A percentile compares a stretch with the other conserved stretches of the same genome.
Evolutionary conservation across 345 rosid genomes (phyloP).

Genomic region (Melaleuca quinquenervia): DNA sequence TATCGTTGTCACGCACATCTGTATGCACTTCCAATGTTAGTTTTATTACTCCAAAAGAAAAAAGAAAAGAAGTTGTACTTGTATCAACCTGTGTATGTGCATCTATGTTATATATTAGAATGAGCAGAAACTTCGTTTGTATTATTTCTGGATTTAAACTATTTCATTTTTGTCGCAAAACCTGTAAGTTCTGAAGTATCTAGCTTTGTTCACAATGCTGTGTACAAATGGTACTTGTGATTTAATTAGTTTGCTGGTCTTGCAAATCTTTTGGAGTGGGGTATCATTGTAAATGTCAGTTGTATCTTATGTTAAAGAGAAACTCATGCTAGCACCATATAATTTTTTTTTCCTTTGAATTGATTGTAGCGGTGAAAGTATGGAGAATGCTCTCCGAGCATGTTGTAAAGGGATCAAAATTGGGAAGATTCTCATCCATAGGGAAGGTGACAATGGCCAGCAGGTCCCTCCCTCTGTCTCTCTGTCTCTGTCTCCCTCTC

Average conservation of each 20-base stretch:
- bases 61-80: neutral
- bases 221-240: neutral
- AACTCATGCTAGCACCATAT: neutral
- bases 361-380: conserved; percentile 81
- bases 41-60: neutral
- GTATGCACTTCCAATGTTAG: neutral
- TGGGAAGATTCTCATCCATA: conserved; percentile 91
- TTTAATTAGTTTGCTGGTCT: neutral
- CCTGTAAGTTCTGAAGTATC: neutral
- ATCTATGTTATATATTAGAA: neutral
- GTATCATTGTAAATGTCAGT: neutral
- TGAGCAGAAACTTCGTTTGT: neutral
- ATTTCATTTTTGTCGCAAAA: neutral
- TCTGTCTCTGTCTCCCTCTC: no score
- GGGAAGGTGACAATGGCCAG: conserved; percentile 98
- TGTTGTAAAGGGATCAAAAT: conserved; percentile 99
- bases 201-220: neutral
- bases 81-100: neutral
- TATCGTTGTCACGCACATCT: neutral
- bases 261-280: neutral
- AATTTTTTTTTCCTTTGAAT: neutral
- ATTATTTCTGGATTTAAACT: neutral
- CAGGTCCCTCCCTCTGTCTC: conserved; percentile 43
- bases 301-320: neutral
- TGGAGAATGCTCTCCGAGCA: conserved; percentile 98